Percentiles rank a stretch among this genome's conserved stretches.
Evolutionary conservation across 495 filamentous ascomycete species (phyloP).

Genomic region (Aspergillus heteromorphus): DNA sequence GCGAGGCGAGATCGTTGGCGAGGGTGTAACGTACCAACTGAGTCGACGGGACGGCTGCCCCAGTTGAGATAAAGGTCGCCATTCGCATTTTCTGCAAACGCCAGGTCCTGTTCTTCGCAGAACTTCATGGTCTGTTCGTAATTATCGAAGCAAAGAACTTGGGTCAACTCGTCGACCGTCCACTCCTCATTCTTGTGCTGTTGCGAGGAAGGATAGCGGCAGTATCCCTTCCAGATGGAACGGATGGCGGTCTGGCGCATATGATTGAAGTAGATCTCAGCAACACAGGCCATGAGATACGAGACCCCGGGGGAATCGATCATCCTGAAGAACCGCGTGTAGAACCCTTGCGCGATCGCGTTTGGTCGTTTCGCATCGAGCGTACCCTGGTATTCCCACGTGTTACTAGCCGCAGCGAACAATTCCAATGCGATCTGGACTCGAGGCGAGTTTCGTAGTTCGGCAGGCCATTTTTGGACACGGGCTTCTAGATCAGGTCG

Average conservation of each 20-base stretch:
- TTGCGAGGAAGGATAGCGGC: slow-evolving; percentile 51
- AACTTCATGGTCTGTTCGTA: slow-evolving; percentile 65
- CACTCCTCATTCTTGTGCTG: slow-evolving; percentile 71
- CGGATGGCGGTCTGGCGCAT: slow-evolving; percentile 73
- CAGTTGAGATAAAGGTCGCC: slow-evolving; percentile 50
- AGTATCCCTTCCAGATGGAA: slow-evolving; percentile 56
- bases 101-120: slow-evolving; percentile 61
- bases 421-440: slow-evolving; percentile 64
- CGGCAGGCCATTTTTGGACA: slow-evolving; percentile 65
- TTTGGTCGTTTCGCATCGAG: slow-evolving; percentile 52
- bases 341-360: slow-evolving; percentile 57
- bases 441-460: slow-evolving; percentile 48
- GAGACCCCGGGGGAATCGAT: slow-evolving; percentile 65
- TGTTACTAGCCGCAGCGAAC: slow-evolving; percentile 63
- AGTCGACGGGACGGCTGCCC: slow-evolving; percentile 39
- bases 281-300: slow-evolving; percentile 90
- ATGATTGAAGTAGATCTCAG: slow-evolving; percentile 81
- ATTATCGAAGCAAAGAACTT: slow-evolving; percentile 67
- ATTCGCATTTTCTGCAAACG: slow-evolving; percentile 48
- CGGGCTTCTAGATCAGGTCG: slow-evolving; percentile 65
- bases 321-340: slow-evolving; percentile 67
- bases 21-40: slow-evolving; percentile 34
- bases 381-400: slow-evolving; percentile 57
- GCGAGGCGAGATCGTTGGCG: neutral
- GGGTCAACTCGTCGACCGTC: slow-evolving; percentile 60